phyloP scores from a whole-genome alignment of 768 basidiomycete species.

The Sistotremastrum suecicum region DNA sequence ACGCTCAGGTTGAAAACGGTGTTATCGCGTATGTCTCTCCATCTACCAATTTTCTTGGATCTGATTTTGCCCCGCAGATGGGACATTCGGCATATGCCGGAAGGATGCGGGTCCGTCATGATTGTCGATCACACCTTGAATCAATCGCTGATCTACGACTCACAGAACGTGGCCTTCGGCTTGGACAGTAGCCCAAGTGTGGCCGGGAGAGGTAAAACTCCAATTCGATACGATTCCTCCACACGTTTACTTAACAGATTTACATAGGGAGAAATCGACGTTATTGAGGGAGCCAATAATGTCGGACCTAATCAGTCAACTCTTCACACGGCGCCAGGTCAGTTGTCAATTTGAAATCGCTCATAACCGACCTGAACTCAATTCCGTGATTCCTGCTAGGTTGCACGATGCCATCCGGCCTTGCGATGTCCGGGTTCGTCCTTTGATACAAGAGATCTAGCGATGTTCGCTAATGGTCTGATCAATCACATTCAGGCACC shows the following conservation, averaged over 20 bases:
- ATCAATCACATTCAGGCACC: no score
- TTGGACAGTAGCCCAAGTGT: no score
- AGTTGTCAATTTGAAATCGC: no score
- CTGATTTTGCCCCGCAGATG: not conserved
- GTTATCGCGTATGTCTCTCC: constrained; percentile 33
- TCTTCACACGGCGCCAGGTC: constrained; percentile 15
- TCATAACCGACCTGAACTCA: no score
- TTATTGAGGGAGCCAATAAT: constrained; percentile 20
- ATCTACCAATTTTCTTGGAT: constrained; percentile 1
- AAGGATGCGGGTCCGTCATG: constrained; percentile 6
- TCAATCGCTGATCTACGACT: no score
- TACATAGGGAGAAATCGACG: constrained; percentile 9
- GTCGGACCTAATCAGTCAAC: constrained; percentile 16
- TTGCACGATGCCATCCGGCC: constrained; percentile 15
- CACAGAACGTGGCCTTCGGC: no score
- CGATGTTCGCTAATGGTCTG: no score
- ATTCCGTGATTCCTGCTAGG: no score
- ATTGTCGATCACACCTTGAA: not conserved
- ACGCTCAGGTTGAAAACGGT: constrained; percentile 35
- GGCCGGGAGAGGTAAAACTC: not conserved
- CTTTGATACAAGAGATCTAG: no score
- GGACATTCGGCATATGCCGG: no score
- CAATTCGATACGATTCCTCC: no score
- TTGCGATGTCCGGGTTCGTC: constrained; percentile 5
- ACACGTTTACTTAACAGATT: no score